Base-by-base conservation (phyloP, 2,329 filamentous ascomycete species). In the Phoma sp. region DNA sequence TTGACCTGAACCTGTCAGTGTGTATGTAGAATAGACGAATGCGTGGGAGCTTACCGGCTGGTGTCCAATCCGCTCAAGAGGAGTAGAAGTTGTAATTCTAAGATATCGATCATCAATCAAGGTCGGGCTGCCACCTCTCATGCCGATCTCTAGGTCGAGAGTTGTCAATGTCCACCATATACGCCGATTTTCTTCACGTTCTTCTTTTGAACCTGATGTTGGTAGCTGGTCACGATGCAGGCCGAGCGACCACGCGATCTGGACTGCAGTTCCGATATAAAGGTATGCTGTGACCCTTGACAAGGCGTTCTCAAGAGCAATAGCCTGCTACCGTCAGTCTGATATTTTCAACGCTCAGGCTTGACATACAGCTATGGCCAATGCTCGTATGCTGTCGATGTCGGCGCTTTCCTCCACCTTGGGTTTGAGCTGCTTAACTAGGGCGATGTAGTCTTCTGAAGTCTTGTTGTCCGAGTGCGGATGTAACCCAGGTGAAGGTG, bases 111-210 rank as follows among this genome's bases (percentile, higher is more conserved):
- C 73, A 30, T 74, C 71, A 12, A 74, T 67, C 9, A 73, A 47
- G 9, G 61, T 67, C 4, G 73, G 73, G 37, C 66, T 73, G 5
- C 73, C 73, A 25, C 71, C 68, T 59, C 72, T 60, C n/a, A 69
- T 68, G 0, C 71, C 71, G 34, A 74, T 61, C 33, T 74, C 73
- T 42, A 72, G 66, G 32, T 75, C 73, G 3, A 75, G 69, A 1
- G 59, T 65, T 37, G 70, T 74, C 9, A 75, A 43, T 7, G 73
- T 73, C 72, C 72, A 75, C 73, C 73, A 75, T 37, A 75, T 70
- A 12, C 73, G 64, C 7, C 73, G 66, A 42, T 72, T 68, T 29
- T 70, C 70, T 30, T 74, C 71, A 23, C 67, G 64, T 25, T 74
- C 71, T 47, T 71, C 55, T 7, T 61, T 50, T 6, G 58, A 59